Conservation (phyloP, 108 stramenopile genomes). For the Stephanodiscus minutulus region DNA sequence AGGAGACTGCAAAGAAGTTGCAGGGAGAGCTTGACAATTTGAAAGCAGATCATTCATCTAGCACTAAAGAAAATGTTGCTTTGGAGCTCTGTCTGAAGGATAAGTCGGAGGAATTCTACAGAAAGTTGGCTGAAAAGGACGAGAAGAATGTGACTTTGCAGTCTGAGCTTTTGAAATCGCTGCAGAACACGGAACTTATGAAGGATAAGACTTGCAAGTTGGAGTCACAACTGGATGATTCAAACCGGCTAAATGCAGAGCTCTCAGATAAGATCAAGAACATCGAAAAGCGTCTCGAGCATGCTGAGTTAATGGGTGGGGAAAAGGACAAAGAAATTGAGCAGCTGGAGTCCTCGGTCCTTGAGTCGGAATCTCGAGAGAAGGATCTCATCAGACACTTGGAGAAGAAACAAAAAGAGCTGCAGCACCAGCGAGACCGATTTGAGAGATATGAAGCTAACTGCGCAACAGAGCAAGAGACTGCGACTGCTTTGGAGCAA, state of each 20-base stretch:
- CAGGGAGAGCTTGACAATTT: conserved; percentile 16
- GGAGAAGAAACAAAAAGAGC: conserved; percentile 23
- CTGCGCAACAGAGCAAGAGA: conserved; percentile 43
- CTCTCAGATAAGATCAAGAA: conserved; percentile 17
- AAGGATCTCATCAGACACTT: conserved; percentile 19
- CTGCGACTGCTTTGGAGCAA: conserved; percentile 29
- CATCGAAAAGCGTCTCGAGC: conserved; percentile 22
- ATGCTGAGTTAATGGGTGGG: conserved; percentile 4
- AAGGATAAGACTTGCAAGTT: conserved; percentile 25
- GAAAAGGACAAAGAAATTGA: conserved; percentile 27
- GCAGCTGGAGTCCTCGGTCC: conserved; percentile 10
- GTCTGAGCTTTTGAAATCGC: conserved; percentile 5
- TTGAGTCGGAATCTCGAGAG: conserved; percentile 28
- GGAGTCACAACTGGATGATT: conserved; percentile 19
- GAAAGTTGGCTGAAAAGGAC: conserved; percentile 17
- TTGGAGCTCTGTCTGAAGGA: conserved; percentile 19
- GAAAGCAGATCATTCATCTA: conserved; percentile 1
- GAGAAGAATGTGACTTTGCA: conserved; percentile 16
- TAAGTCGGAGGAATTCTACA: conserved; percentile 10
- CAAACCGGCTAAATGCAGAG: conserved; percentile 24
- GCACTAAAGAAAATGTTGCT: conserved; percentile 17
- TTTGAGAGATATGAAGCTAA: conserved; percentile 35
- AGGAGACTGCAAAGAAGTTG: conserved; percentile 24
- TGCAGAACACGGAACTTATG: conserved; percentile 14
- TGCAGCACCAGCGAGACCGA: conserved; percentile 17